Conservation (phyloP, 2,329 filamentous ascomycete species). For the Pleurostoma richardsiae region DNA sequence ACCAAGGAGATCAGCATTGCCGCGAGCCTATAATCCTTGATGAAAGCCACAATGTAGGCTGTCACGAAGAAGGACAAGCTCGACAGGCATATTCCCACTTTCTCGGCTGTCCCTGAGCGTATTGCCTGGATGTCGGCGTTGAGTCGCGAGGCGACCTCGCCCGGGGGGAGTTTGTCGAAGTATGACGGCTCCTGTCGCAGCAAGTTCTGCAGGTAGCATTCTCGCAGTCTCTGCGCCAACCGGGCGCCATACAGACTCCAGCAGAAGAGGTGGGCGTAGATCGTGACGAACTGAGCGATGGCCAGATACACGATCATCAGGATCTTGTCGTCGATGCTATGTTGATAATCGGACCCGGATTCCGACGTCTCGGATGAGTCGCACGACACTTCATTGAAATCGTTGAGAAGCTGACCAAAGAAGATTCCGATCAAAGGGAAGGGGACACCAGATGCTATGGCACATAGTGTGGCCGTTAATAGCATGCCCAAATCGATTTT, state of each 20-base stretch:
- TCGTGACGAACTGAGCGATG: slow-evolving; percentile 57
- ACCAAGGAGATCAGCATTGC: slow-evolving; percentile 60
- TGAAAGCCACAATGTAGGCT: slow-evolving; percentile 63
- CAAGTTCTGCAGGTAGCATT: slow-evolving; percentile 53
- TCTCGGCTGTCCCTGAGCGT: slow-evolving; percentile 65
- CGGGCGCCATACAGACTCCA: slow-evolving; percentile 62
- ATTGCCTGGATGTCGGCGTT: slow-evolving; percentile 63
- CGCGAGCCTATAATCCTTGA: slow-evolving; percentile 56
- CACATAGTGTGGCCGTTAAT: slow-evolving; percentile 8
- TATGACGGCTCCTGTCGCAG: slow-evolving; percentile 59
- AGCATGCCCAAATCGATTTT: slow-evolving; percentile 10
- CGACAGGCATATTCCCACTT: slow-evolving; percentile 61
- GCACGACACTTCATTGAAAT: slow-evolving; percentile 43
- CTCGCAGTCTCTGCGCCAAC: slow-evolving; percentile 57
- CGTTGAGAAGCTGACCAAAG: slow-evolving; percentile 49
- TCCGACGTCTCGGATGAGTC: slow-evolving; percentile 3
- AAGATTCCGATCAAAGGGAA: slow-evolving; percentile 51
- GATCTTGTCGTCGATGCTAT: slow-evolving; percentile 16
- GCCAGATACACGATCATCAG: slow-evolving; percentile 56
- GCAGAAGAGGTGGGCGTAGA: slow-evolving; percentile 59
- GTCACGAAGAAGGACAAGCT: slow-evolving; percentile 63
- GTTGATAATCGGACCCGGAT: slow-evolving; percentile 9
- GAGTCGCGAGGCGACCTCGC: slow-evolving; percentile 61
- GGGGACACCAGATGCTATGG: slow-evolving; percentile 41
- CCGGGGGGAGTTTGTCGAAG: slow-evolving; percentile 57